Conservation (phyloP, 2,329 filamentous ascomycete genomes). For the Fusarium sp. region DNA sequence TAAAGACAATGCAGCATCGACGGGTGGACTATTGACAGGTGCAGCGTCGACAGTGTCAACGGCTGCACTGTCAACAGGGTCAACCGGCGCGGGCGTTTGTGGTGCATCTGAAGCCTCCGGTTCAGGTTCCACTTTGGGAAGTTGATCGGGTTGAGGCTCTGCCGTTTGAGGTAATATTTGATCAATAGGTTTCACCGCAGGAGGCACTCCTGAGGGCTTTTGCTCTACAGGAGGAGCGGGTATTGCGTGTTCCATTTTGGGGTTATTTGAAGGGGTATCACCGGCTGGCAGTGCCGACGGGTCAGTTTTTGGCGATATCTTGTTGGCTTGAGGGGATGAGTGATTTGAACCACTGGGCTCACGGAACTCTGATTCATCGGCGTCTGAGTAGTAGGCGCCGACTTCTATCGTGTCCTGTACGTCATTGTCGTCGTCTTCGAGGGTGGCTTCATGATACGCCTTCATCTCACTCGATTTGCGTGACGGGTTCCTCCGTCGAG, state of each 20-base stretch:
- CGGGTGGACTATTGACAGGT: background rate
- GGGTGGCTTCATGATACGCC: slow-evolving; percentile 47
- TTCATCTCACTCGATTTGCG: slow-evolving; percentile 53
- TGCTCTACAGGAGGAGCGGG: slow-evolving; percentile 13
- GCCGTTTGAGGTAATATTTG: slow-evolving; percentile 29
- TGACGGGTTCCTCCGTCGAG: slow-evolving; percentile 55
- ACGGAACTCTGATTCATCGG: slow-evolving; percentile 48
- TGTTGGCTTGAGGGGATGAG: slow-evolving; percentile 46
- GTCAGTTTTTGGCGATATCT: slow-evolving; percentile 34
- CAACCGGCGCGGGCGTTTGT: slow-evolving; percentile 13
- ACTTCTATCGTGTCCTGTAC: slow-evolving; percentile 71
- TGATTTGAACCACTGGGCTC: slow-evolving; percentile 40
- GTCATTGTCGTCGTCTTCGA: slow-evolving; percentile 58
- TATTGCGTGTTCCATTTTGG: slow-evolving; percentile 9
- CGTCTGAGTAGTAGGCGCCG: slow-evolving; percentile 56
- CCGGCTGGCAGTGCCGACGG: slow-evolving; percentile 17
- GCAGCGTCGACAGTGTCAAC: background rate
- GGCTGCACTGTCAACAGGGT: background rate
- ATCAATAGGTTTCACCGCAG: slow-evolving; percentile 31
- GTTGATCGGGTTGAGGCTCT: slow-evolving; percentile 31
- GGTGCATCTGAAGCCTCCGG: slow-evolving; percentile 16
- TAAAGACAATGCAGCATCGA: slow-evolving; percentile 2
- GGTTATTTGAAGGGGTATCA: slow-evolving; percentile 1
- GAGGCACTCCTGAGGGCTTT: slow-evolving; percentile 13
- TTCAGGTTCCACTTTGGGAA: slow-evolving; percentile 38